A percentile compares a stretch with the other conserved stretches of the same genome.
Conservation (phyloP, 31 red algal species). For the Odonthalia washingtoniensis region DNA sequence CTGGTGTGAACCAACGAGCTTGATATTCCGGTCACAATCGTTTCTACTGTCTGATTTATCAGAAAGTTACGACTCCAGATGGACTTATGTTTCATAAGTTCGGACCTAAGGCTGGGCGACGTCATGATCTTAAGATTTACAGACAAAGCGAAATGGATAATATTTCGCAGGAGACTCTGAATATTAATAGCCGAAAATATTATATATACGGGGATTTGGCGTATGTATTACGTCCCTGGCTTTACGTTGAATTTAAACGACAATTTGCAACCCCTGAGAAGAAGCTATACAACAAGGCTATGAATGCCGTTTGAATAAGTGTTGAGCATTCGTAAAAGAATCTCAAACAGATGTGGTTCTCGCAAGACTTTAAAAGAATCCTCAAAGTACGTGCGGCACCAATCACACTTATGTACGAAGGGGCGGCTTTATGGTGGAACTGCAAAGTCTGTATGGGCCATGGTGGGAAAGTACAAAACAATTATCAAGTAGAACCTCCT, state of each 20-base stretch:
- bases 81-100: background rate
- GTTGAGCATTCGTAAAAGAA: background rate
- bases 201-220: background rate
- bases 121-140: background rate
- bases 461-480: background rate
- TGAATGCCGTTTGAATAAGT: background rate
- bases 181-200: background rate
- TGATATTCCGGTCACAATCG: slow-evolving; percentile 1
- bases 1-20: background rate
- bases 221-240: background rate
- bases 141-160: background rate
- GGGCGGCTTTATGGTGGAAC: background rate
- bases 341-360: background rate
- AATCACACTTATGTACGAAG: too few relatives aligned
- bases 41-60: too few relatives aligned
- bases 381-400: too few relatives aligned
- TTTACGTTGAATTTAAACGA: background rate
- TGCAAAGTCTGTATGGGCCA: background rate
- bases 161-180: background rate
- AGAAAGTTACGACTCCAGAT: background rate
- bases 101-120: background rate
- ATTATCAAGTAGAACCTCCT: background rate
- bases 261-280: background rate
- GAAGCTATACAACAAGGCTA: background rate
- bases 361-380: background rate